Percentiles rank a stretch among this genome's conserved stretches.
These are phyloP conservation scores for Polygonum aviculare DNA, from an alignment of 148 eudicot species.

Conservation along the genomic window DNA sequence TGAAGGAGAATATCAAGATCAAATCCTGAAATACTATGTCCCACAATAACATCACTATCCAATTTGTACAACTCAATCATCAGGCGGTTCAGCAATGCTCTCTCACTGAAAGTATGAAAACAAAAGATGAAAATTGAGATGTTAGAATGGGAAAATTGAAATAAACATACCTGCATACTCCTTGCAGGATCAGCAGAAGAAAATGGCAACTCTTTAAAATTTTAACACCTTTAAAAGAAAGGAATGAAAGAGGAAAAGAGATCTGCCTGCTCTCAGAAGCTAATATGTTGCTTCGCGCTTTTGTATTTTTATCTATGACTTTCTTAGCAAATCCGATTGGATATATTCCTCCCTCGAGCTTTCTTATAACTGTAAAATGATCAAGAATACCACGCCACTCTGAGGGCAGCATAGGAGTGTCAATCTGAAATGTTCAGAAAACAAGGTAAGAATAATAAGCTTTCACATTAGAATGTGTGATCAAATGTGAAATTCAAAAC, in stretches of 20 bases:
- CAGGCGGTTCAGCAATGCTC: constrained; percentile 76
- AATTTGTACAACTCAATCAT: constrained; percentile 82
- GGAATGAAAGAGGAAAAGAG: constrained; percentile 3
- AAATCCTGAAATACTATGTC: constrained; percentile 98
- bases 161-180: constrained; percentile 40
- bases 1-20: constrained; percentile 92
- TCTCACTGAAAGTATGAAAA: constrained; percentile 55
- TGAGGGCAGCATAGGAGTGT: constrained; percentile 66
- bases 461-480: background rate
- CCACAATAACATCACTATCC: constrained; percentile 91
- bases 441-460: background rate
- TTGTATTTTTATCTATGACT: constrained; percentile 52
- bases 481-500: background rate
- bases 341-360: constrained; percentile 77
- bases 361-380: constrained; percentile 76
- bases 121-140: constrained; percentile 1
- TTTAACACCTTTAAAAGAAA: background rate
- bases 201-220: background rate
- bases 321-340: constrained; percentile 76
- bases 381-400: constrained; percentile 88
- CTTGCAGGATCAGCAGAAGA: background rate
- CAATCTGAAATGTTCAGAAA: constrained; percentile 53
- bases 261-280: constrained; percentile 73
- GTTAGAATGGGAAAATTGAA: background rate
- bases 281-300: constrained; percentile 52